Evolutionary conservation across 2,329 filamentous ascomycete genomes (phyloP), one percentile per base, ranked within the genome.

Genomic region (Aspergillus alliaceus): DNA sequence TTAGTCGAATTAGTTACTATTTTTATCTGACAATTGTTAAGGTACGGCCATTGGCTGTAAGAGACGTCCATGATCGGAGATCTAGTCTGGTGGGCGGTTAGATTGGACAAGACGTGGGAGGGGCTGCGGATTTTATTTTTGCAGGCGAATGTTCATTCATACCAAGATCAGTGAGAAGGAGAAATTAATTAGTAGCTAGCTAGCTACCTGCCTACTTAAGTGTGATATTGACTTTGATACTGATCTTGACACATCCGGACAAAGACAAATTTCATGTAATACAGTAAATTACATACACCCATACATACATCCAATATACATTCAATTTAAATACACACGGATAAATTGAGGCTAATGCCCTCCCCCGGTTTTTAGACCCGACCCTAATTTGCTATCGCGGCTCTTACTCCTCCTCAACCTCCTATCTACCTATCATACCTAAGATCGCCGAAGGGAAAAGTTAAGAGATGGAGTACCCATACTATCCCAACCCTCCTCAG

Each of bases 381-480:
- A 48, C 29, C 29, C 11, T 48, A 48, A 32, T 48, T 48, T 32
- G n/a, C 27, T 31, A 48, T 31, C n/a, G 27, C 15, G 25, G n/a
- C 15, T 31, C 12, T 9, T 47, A 11, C 15, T 47, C 44, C 18
- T 31, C 29, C n/a, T 32, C 27, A 31, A 18, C n/a, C n/a, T n/a
- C n/a, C n/a, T n/a, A n/a, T 5, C 27, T 14, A n/a, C 11, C 32
- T 22, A 1, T 27, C 14, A n/a, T 22, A 11, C 27, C n/a, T 15
- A 9, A 44, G 9, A 48, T 48, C 44, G 29, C 18, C 6, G 9
- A 20, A 32, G 12, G 22, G 22, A 18, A 46, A 39, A 20, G n/a
- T 25, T 27, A 20, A 53, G 49, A 48, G 47, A 86, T 86, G 83
- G 82, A 86, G 64, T 86, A 84, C 70, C 76, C 78, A 53, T 85